phyloP scores from a whole-genome alignment of 768 basidiomycete genomes.

The Trametes elegans region DNA sequence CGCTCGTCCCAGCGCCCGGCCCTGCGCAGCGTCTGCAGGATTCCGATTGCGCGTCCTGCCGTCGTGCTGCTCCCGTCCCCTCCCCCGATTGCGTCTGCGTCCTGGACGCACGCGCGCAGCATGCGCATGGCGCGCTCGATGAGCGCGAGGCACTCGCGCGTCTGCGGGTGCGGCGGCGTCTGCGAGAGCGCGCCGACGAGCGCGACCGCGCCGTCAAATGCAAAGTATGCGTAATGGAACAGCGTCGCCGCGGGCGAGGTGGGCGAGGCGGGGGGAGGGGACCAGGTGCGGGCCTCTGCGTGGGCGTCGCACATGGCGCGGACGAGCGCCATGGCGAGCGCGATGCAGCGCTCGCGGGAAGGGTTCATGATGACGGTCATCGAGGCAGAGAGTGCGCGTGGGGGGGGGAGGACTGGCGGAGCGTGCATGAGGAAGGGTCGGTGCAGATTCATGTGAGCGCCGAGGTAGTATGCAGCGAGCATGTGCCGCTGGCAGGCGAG shows the following conservation, averaged over 20 bases:
- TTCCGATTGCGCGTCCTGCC: slow-evolving; percentile 39
- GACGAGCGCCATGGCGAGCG: too few species aligned
- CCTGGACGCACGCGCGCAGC: slow-evolving; percentile 25
- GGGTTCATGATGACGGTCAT: too few species aligned
- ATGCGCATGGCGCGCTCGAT: slow-evolving; percentile 39
- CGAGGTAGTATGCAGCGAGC: slow-evolving; percentile 47
- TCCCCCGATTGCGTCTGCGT: slow-evolving; percentile 23
- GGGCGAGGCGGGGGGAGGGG: too few species aligned
- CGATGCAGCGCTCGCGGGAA: too few species aligned
- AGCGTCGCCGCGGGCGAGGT: too few species aligned
- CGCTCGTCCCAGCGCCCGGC: slow-evolving; percentile 27
- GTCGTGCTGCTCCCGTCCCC: slow-evolving; percentile 36
- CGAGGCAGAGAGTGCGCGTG: too few species aligned
- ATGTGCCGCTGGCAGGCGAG: slow-evolving; percentile 42
- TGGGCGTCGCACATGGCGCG: too few species aligned
- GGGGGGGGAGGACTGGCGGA: too few species aligned
- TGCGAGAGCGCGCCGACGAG: slow-evolving; percentile 42
- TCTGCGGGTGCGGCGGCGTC: slow-evolving; percentile 33
- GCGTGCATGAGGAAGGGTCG: slow-evolving; percentile 40
- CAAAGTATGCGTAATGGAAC: slow-evolving; percentile 26
- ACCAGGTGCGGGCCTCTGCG: too few species aligned
- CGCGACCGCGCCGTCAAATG: slow-evolving; percentile 48
- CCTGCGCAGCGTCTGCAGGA: slow-evolving; percentile 34
- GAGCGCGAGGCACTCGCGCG: slow-evolving; percentile 36
- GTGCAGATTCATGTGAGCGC: slow-evolving; percentile 44